These are phyloP conservation scores for Cyberlindnera amylophila DNA, from an alignment of 805 yeast species.

Conservation along the genomic window DNA sequence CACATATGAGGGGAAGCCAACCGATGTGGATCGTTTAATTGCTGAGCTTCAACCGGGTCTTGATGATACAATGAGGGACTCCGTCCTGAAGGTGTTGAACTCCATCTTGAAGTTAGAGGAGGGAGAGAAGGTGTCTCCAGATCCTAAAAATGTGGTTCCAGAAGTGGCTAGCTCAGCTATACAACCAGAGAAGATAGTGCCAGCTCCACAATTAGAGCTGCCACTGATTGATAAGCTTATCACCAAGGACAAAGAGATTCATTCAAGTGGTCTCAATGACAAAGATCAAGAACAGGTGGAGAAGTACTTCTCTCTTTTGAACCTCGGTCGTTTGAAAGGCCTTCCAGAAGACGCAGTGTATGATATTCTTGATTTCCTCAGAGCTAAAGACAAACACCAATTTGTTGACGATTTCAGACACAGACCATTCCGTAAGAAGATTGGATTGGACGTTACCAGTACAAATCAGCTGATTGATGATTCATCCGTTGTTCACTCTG, in stretches of 20 bases:
- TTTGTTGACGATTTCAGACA: constrained; percentile 14
- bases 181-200: too few relatives aligned
- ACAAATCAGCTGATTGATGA: too few relatives aligned
- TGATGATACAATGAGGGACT: constrained; percentile 1
- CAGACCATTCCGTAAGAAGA: constrained; percentile 11
- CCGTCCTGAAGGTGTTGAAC: constrained; percentile 8
- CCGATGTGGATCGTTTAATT: constrained; percentile 7
- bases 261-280: constrained; percentile 8
- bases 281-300: constrained; percentile 9
- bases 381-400: constrained; percentile 16
- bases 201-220: too few relatives aligned
- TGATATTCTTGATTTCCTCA: constrained; percentile 12
- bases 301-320: constrained; percentile 12
- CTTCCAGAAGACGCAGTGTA: constrained; percentile 11
- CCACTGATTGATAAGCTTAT: not conserved
- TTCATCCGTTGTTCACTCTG: not conserved
- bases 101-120: constrained; percentile 7
- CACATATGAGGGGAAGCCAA: not conserved
- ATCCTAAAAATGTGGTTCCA: not conserved
- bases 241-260: not conserved
- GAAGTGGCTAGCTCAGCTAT: not conserved
- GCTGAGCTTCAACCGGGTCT: constrained; percentile 6
- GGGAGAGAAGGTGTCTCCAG: not conserved
- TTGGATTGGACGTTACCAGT: constrained; percentile 12
- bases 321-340: constrained; percentile 9